phyloP scores from a whole-genome alignment of 139 green algal genomes.

The Chlorella vulgaris region DNA sequence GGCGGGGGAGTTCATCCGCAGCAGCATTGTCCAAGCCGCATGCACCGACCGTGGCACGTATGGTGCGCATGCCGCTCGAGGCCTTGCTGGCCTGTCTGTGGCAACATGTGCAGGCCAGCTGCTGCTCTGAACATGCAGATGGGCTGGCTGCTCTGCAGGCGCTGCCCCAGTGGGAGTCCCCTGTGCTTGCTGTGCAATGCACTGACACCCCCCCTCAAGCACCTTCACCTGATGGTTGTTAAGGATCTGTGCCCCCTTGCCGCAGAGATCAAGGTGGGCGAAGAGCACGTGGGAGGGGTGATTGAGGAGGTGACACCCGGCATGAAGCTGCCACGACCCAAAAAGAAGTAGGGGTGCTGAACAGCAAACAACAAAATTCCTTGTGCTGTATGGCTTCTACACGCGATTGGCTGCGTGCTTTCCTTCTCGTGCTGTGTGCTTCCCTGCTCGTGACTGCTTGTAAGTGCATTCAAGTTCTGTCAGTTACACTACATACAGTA shows the following conservation, averaged over 20 bases:
- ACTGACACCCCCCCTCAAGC: no score
- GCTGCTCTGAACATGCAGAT: neutral
- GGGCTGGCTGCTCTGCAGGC: no score
- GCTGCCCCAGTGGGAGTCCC: no score
- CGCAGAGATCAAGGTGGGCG: slow-evolving; percentile 35
- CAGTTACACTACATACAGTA: no score
- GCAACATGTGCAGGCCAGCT: neutral
- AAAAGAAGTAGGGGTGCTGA: slow-evolving; percentile 33
- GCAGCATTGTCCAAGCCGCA: slow-evolving; percentile 39
- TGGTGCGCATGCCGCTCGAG: slow-evolving; percentile 1
- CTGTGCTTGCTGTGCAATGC: neutral
- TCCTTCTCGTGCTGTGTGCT: no score
- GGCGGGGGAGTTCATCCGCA: slow-evolving; percentile 29
- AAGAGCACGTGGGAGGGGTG: slow-evolving; percentile 18
- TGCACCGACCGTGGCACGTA: slow-evolving; percentile 35
- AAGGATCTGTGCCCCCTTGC: neutral
- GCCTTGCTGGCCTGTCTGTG: neutral
- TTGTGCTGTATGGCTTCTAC: neutral
- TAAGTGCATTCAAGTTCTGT: no score
- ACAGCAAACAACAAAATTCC: neutral
- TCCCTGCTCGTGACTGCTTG: no score
- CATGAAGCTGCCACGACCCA: slow-evolving; percentile 34
- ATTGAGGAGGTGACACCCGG: slow-evolving; percentile 28
- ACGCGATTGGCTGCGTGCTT: neutral
- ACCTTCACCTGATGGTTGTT: no score